These are phyloP conservation scores for Eimeria sp. DNA, from an alignment of 169 alveolate species.

Conservation along the genomic window DNA sequence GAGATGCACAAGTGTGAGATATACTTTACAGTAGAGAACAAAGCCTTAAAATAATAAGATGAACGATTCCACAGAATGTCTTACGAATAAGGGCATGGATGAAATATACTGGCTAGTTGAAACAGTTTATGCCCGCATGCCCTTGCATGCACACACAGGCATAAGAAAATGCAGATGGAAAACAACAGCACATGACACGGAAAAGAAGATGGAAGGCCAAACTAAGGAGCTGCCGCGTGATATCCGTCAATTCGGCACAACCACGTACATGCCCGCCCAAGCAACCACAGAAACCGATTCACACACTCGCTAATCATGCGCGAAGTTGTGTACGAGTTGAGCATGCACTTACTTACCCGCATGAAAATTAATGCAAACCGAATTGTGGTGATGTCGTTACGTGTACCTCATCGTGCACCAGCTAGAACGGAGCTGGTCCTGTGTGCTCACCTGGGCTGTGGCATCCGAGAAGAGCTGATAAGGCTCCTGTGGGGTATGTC, in stretches of 20 bases:
- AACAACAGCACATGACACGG: background rate
- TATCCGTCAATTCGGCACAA: background rate
- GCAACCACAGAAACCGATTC: background rate
- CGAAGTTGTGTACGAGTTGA: background rate
- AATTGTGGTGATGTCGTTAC: background rate
- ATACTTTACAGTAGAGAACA: background rate
- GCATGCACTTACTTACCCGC: background rate
- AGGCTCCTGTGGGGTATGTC: conserved; percentile 42
- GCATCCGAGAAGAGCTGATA: conserved; percentile 28
- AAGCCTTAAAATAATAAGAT: background rate
- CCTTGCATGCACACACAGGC: background rate
- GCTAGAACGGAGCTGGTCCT: background rate
- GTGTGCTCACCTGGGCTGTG: conserved; percentile 29
- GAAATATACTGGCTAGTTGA: background rate
- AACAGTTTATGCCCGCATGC: background rate
- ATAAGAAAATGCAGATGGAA: background rate
- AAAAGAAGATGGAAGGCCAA: background rate
- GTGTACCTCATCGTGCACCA: background rate
- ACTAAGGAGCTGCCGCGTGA: background rate
- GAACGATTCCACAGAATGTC: background rate
- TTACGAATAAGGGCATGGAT: background rate
- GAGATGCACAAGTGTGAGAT: background rate
- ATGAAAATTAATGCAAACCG: background rate
- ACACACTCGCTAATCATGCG: background rate
- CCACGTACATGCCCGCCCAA: background rate